phyloP scores from a whole-genome alignment of 1,284 basidiomycete species.

The Schizophyllum commune region DNA sequence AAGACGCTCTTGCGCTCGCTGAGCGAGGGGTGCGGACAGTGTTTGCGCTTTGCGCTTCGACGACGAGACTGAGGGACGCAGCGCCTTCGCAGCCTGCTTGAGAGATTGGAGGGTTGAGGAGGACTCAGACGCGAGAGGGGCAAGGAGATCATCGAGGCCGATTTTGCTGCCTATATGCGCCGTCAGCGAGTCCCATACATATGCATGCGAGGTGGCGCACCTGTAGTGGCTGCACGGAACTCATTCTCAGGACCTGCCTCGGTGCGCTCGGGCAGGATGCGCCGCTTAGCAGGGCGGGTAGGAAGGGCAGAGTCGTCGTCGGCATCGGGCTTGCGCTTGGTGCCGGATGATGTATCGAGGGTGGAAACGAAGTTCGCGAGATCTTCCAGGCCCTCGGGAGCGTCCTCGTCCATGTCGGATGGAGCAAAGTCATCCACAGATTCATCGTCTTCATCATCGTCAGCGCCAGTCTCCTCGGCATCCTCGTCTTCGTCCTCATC shows the following conservation, averaged over 20 bases:
- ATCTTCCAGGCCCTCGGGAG: conserved; percentile 53
- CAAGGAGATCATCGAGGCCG: conserved; percentile 92
- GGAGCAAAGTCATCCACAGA: conserved; percentile 48
- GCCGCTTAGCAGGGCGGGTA: conserved; percentile 42
- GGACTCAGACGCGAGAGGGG: conserved; percentile 40
- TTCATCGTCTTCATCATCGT: conserved; percentile 33
- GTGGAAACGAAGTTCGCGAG: conserved; percentile 66
- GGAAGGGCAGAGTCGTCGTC: conserved; percentile 19
- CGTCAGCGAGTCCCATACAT: not conserved
- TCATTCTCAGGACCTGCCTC: conserved; percentile 73
- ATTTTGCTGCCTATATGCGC: conserved; percentile 66
- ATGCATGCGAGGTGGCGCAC: not conserved
- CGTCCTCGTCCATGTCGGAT: conserved; percentile 31
- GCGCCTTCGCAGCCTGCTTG: not conserved
- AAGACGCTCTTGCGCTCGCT: conserved; percentile 80
- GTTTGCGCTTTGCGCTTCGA: conserved; percentile 22
- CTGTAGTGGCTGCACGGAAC: conserved; percentile 37
- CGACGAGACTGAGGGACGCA: not conserved
- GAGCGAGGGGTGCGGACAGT: conserved; percentile 81
- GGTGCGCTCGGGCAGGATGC: conserved; percentile 51
- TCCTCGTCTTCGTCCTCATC: conserved; percentile 45
- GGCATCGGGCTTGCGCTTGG: conserved; percentile 64
- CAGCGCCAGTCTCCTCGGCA: conserved; percentile 20
- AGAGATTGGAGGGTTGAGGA: not conserved
- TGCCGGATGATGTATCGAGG: conserved; percentile 40